Evolutionary conservation across 2,329 filamentous ascomycete species (phyloP).

Genomic region (Fusarium buharicum): DNA sequence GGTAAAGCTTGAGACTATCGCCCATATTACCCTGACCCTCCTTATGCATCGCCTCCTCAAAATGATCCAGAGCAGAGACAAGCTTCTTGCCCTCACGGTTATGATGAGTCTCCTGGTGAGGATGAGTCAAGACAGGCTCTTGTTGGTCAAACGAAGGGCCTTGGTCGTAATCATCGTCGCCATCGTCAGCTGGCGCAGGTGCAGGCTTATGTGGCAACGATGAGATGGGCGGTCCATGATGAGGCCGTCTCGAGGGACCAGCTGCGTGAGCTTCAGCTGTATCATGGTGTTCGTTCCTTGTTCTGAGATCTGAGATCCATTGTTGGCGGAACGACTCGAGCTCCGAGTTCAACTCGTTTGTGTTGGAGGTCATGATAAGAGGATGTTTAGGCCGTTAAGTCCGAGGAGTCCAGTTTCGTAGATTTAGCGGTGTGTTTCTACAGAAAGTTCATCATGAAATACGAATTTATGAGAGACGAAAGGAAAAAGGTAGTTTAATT

Average conservation of each 20-base stretch:
- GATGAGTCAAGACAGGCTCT: constrained; percentile 16
- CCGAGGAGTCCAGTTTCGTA: constrained; percentile 1
- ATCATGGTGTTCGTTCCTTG: constrained; percentile 47
- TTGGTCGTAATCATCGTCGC: constrained; percentile 52
- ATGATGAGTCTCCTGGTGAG: constrained; percentile 20
- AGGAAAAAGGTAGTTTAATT: background rate
- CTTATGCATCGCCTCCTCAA: constrained; percentile 89
- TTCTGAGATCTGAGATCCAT: constrained; percentile 83
- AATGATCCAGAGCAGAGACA: constrained; percentile 86
- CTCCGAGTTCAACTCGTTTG: constrained; percentile 68
- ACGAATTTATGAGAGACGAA: background rate
- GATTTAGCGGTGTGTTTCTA: constrained; percentile 17
- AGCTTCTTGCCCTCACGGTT: constrained; percentile 58
- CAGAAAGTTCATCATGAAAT: constrained; percentile 38
- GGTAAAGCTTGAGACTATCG: constrained; percentile 87
- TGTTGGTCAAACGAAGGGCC: constrained; percentile 49
- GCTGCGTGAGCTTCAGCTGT: constrained; percentile 14
- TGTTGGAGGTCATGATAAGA: constrained; percentile 35
- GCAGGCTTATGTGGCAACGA: constrained; percentile 27
- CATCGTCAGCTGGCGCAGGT: constrained; percentile 42
- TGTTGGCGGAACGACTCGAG: constrained; percentile 86
- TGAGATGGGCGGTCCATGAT: constrained; percentile 38
- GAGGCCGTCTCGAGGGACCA: constrained; percentile 29
- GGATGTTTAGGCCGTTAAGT: constrained; percentile 30
- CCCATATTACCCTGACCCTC: constrained; percentile 87